Evolutionary conservation across 148 eudicot species (phyloP).

Genomic region (Rhododendron simsii): DNA sequence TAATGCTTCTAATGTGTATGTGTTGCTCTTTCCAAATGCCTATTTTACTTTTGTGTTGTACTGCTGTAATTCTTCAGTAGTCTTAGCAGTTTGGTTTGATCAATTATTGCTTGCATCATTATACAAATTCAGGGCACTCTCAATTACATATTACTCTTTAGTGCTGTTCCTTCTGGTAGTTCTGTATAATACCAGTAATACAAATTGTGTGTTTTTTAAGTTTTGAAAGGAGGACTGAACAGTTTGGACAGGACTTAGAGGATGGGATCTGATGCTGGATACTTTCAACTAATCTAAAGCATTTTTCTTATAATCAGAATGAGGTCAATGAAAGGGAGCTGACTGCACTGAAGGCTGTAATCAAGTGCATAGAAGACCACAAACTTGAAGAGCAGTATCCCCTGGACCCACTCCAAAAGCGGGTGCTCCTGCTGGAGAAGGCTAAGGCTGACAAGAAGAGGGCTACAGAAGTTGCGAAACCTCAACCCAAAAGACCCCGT

Average conservation of each 20-base stretch:
- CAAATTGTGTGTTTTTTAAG: not conserved
- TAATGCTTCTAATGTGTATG: not conserved
- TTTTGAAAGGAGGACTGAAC: not conserved
- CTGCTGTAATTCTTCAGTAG: too few species aligned
- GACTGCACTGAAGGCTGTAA: slow-evolving; percentile 75
- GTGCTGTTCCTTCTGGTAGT: not conserved
- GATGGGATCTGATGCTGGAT: not conserved
- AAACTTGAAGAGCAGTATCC: slow-evolving; percentile 78
- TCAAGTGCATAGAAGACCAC: slow-evolving; percentile 92
- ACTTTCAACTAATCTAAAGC: not conserved
- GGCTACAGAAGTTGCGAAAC: slow-evolving; percentile 82
- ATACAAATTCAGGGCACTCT: not conserved
- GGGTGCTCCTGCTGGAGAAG: slow-evolving; percentile 73
- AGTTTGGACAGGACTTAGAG: not conserved
- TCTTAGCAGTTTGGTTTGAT: not conserved
- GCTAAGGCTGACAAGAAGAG: slow-evolving; percentile 93
- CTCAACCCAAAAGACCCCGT: slow-evolving; percentile 92
- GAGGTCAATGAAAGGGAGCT: slow-evolving; percentile 87
- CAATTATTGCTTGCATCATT: not conserved
- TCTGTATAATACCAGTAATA: not conserved
- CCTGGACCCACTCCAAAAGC: slow-evolving; percentile 68
- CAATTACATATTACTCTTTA: not conserved
- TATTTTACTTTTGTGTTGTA: not conserved
- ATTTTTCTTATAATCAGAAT: slow-evolving; percentile 33
- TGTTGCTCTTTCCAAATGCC: slow-evolving; percentile 1